phyloP scores from a whole-genome alignment of 345 rosid genomes.

The Boechera divaricarpa region DNA sequence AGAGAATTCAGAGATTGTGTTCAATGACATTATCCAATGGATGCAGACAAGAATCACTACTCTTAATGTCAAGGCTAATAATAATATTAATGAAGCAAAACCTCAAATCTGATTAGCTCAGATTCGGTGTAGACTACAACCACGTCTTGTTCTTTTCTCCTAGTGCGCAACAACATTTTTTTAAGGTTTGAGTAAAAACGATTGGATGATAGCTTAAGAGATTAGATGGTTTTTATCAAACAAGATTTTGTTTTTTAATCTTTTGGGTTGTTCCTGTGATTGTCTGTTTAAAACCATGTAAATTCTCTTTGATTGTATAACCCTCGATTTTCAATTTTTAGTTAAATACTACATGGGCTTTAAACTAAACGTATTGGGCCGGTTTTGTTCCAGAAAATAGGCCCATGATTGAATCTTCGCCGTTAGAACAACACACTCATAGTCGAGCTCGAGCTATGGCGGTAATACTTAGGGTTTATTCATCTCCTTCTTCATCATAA shows the following conservation, averaged over 20 bases:
- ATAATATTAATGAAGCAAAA: conserved; percentile 7
- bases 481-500: neutral
- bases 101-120: conserved; percentile 28
- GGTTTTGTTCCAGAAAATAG: neutral
- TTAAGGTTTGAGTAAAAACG: neutral
- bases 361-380: neutral
- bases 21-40: conserved; percentile 71
- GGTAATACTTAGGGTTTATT: conserved; percentile 30
- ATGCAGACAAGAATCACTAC: conserved; percentile 53
- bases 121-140: neutral
- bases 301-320: too few species aligned
- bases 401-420: conserved; percentile 3
- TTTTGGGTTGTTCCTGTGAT: neutral
- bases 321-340: too few species aligned
- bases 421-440: neutral
- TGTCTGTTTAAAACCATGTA: neutral
- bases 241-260: neutral
- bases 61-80: conserved; percentile 36
- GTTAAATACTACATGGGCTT: neutral
- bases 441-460: conserved; percentile 27
- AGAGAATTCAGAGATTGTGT: conserved; percentile 69
- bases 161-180: neutral
- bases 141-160: conserved; percentile 6
- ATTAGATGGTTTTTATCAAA: neutral
- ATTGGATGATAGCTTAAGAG: neutral